Conservation (phyloP, 768 basidiomycete species). For the Rhizopogon vinicolor region DNA sequence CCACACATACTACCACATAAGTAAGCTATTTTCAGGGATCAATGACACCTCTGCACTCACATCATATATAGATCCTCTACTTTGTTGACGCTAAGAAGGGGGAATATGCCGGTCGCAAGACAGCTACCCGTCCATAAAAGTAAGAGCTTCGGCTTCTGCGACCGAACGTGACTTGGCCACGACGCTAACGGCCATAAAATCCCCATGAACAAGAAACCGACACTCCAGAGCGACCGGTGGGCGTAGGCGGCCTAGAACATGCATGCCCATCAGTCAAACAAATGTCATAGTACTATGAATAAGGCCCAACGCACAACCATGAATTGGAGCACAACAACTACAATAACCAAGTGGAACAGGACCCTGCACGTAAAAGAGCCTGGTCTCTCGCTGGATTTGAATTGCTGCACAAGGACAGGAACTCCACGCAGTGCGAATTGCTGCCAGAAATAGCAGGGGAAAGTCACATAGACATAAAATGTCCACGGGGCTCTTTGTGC, state of each 20-base stretch:
- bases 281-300: not conserved
- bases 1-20: conserved; percentile 37
- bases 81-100: conserved; percentile 69
- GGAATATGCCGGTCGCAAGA: conserved; percentile 58
- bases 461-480: conserved; percentile 71
- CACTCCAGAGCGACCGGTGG: conserved; percentile 65
- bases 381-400: not conserved
- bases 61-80: conserved; percentile 54
- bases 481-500: conserved; percentile 65
- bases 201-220: conserved; percentile 58
- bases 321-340: conserved; percentile 45
- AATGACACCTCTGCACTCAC: conserved; percentile 36
- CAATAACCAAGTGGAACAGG: conserved; percentile 15
- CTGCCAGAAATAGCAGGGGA: conserved; percentile 77
- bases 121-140: conserved; percentile 47
- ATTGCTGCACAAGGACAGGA: conserved; percentile 8
- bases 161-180: conserved; percentile 38
- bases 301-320: conserved; percentile 63
- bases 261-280: not conserved
- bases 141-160: conserved; percentile 21
- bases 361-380: not conserved
- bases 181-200: conserved; percentile 56
- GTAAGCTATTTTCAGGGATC: conserved; percentile 6
- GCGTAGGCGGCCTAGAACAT: conserved; percentile 59
- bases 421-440: conserved; percentile 35